phyloP scores from a whole-genome alignment of 2,329 filamentous ascomycete species.

The Fusarium xyrophilum region DNA sequence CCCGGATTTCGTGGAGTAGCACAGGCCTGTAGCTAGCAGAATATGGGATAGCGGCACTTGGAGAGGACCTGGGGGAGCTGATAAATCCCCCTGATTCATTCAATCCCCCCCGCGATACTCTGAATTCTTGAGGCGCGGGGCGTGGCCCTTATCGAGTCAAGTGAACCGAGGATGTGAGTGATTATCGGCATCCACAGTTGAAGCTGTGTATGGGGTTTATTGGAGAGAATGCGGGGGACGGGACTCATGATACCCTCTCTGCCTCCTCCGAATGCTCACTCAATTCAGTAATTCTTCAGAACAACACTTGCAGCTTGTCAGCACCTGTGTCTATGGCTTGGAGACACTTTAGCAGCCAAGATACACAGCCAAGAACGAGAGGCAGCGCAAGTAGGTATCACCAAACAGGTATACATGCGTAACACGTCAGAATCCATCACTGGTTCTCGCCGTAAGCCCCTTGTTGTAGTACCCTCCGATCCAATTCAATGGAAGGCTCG shows the following conservation, averaged over 20 bases:
- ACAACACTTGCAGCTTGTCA: conserved; percentile 14
- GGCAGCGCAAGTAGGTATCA: conserved; percentile 5
- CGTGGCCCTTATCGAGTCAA: conserved; percentile 25
- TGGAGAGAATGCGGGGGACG: not conserved
- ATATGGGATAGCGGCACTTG: conserved; percentile 22
- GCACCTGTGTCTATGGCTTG: conserved; percentile 12
- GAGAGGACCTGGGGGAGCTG: conserved; percentile 1
- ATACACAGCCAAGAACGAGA: conserved; percentile 5
- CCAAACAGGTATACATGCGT: conserved; percentile 4
- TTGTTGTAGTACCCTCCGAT: conserved; percentile 9
- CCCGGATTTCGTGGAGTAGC: conserved; percentile 39
- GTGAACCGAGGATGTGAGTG: conserved; percentile 35
- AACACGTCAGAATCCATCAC: conserved; percentile 1
- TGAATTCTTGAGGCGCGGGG: conserved; percentile 5
- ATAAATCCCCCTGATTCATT: not conserved
- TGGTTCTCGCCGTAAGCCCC: conserved; percentile 19
- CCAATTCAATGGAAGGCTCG: not conserved
- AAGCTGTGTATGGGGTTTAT: conserved; percentile 1
- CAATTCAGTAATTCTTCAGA: not conserved
- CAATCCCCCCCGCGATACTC: conserved; percentile 9
- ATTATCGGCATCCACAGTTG: conserved; percentile 3
- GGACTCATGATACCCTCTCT: not conserved
- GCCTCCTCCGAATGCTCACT: not conserved
- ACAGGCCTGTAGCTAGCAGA: conserved; percentile 13
- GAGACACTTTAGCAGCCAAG: conserved; percentile 16